Evolutionary conservation across 2,329 filamentous ascomycete species (phyloP), one percentile per base, ranked within the genome.

Genomic region (Paramyrothecium roridum): DNA sequence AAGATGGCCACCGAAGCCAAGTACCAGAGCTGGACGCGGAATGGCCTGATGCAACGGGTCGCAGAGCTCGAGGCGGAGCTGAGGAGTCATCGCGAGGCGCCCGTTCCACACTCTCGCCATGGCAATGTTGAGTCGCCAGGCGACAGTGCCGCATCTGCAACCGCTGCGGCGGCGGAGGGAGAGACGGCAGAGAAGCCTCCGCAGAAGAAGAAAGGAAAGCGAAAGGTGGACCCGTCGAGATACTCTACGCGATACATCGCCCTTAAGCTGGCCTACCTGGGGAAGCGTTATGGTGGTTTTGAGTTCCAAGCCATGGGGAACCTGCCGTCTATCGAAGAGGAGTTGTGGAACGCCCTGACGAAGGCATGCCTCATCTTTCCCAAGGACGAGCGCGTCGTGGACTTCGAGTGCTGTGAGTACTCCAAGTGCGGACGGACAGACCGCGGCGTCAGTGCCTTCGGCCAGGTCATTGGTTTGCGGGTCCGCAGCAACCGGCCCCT

Each of bases 361-460:
- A 93, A 90, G 72, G 85, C 89, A 6, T 84, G 89, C 53, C 78
- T 99, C 58, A 96, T 99, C 56, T 88, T 89, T 58, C 90, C 91
- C 17, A 76, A 82, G 56, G 78, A 80, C 62, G 79, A 79, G 19
- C 79, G 84, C 11, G 74, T 82, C 53, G 78, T 97, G 23, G 88
- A 90, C 70, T 96, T 91, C 82, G 85, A 90, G 34, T 87, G 87
- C 8, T 93, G 86, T 71, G 90, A 96, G 58, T 99, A 98, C 72
- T 92, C 90, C 37, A 99, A 99, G 72, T 97, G 93, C 67, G 95
- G 95, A 2, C 82, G 95, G 59, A 99, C 95, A 19, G 95, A 99
- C 70, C 82, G 86, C 53, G 95, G 95, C 13, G 95, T 99, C 37
- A 97, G 92, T 72, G 93, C 95, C 3, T 99, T 99, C 75, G 95